Conservation (phyloP, 2,329 filamentous ascomycete genomes). For the Raffaelea deltoideospora region DNA sequence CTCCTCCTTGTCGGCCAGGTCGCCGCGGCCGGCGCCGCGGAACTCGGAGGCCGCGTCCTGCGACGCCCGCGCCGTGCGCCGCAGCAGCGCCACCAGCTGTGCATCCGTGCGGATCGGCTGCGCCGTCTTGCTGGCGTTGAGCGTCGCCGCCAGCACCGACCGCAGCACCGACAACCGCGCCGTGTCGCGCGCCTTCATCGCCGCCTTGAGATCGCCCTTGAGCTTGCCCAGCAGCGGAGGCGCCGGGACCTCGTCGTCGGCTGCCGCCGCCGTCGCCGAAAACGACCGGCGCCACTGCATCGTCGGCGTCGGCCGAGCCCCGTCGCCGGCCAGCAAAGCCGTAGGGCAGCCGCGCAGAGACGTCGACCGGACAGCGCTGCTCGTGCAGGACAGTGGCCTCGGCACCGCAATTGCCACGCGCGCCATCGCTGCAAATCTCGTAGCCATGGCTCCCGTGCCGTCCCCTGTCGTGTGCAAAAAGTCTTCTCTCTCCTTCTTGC, state of each 20-base stretch:
- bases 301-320: too few relatives aligned
- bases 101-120: conserved; percentile 56
- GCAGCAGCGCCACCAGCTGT: conserved; percentile 52
- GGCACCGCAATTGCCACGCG: too few relatives aligned
- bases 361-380: too few relatives aligned
- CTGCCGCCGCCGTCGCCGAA: conserved; percentile 16
- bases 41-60: conserved; percentile 50
- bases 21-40: conserved; percentile 43
- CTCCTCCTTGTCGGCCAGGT: conserved; percentile 57
- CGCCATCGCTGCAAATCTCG: too few relatives aligned
- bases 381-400: too few relatives aligned
- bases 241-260: conserved; percentile 15
- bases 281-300: conserved; percentile 10
- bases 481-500: too few relatives aligned
- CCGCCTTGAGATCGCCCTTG: conserved; percentile 46
- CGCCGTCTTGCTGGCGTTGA: conserved; percentile 60
- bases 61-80: conserved; percentile 43
- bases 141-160: conserved; percentile 50
- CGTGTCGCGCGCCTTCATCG: conserved; percentile 50
- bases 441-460: too few relatives aligned
- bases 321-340: too few relatives aligned
- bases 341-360: too few relatives aligned
- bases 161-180: conserved; percentile 55
- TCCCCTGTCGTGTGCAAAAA: too few relatives aligned
- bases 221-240: conserved; percentile 37